These are phyloP conservation scores for Penicillium waksmanii DNA, from an alignment of 495 filamentous ascomycete species.

Conservation along the genomic window DNA sequence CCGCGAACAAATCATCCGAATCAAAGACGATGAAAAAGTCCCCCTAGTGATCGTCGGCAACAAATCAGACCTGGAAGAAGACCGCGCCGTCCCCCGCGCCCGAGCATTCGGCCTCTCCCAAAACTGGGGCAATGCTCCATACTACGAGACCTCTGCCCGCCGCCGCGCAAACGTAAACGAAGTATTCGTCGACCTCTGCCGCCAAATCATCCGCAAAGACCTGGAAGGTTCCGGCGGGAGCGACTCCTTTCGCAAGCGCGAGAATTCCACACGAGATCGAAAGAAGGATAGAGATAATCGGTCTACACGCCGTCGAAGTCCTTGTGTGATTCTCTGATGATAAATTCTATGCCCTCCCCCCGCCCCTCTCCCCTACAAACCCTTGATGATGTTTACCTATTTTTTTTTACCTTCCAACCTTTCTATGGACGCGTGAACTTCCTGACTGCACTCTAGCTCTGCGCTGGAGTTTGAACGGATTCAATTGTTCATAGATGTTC, in stretches of 20 bases:
- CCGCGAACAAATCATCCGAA: constrained; percentile 93
- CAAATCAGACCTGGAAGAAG: constrained; percentile 94
- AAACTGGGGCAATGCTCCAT: constrained; percentile 86
- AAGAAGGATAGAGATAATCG: constrained; percentile 37
- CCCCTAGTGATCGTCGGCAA: constrained; percentile 97
- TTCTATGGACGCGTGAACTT: constrained; percentile 6
- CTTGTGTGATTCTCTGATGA: constrained; percentile 50
- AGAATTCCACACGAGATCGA: constrained; percentile 37
- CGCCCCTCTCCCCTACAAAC: neutral
- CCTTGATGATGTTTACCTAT: neutral
- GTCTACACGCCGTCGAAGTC: constrained; percentile 36
- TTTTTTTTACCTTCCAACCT: neutral
- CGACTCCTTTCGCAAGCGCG: constrained; percentile 44
- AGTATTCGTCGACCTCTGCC: constrained; percentile 89
- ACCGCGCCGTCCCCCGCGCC: constrained; percentile 79
- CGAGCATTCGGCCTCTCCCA: constrained; percentile 86
- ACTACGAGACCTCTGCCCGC: constrained; percentile 92
- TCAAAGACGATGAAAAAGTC: constrained; percentile 91
- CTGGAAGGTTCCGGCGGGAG: constrained; percentile 50
- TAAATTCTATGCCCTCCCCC: neutral
- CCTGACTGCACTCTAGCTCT: neutral
- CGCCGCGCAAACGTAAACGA: constrained; percentile 90
- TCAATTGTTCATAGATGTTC: constrained; percentile 4
- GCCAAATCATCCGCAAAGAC: constrained; percentile 85
- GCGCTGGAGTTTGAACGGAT: neutral